Conservation (phyloP, 345 rosid genomes). For the Lepidium africanum region DNA sequence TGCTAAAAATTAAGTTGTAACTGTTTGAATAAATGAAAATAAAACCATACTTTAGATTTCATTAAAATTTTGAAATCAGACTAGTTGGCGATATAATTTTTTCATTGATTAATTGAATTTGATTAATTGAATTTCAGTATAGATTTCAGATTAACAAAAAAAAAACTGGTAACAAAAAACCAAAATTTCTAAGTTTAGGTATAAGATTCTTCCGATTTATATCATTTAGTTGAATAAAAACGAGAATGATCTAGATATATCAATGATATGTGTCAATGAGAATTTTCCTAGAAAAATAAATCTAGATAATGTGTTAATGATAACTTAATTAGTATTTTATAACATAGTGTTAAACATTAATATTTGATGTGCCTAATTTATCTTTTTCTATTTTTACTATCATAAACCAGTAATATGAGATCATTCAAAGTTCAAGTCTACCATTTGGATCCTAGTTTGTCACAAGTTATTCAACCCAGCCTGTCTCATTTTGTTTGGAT, state of each 20-base stretch:
- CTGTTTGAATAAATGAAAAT: no score
- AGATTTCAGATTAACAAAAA: no score
- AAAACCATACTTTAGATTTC: no score
- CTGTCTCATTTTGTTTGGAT: conserved; percentile 17
- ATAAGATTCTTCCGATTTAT: no score
- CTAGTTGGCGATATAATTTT: no score
- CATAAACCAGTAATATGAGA: neutral
- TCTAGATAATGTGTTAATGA: neutral
- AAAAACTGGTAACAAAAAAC: no score
- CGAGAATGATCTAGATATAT: neutral
- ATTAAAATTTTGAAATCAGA: no score
- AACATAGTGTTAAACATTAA: neutral
- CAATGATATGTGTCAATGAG: neutral
- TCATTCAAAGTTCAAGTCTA: conserved; percentile 1
- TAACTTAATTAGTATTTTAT: conserved; percentile 4
- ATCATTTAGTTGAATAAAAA: neutral
- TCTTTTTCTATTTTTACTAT: neutral
- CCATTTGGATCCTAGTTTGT: neutral
- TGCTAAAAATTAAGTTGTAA: no score
- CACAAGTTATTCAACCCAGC: conserved; percentile 10
- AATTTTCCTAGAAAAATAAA: no score
- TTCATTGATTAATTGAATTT: no score
- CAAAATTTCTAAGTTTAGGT: no score
- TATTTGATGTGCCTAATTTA: neutral
- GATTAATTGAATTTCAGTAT: no score